Conservation (phyloP, 768 basidiomycete species). For the Xerocomus potaroensis region DNA sequence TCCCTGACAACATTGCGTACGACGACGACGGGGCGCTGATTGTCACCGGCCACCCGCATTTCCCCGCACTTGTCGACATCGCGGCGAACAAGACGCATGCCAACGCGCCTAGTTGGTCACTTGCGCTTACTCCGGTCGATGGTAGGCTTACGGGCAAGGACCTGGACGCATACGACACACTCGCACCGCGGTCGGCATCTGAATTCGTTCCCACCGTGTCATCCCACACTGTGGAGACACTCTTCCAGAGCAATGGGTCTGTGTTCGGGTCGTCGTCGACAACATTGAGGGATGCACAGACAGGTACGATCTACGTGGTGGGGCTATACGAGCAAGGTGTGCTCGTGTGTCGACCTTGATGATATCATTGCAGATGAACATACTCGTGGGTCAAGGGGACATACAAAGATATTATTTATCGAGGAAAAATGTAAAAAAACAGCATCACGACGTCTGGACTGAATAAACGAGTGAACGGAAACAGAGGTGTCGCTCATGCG, state of each 20-base stretch:
- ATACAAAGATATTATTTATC: conserved; percentile 13
- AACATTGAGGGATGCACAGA: conserved; percentile 45
- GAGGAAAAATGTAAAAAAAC: background rate
- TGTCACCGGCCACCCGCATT: conserved; percentile 65
- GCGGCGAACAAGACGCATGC: conserved; percentile 40
- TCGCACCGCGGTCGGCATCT: conserved; percentile 47
- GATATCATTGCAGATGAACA: too few relatives aligned
- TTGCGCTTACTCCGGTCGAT: conserved; percentile 34
- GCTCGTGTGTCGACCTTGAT: conserved; percentile 43
- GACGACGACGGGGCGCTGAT: conserved; percentile 45
- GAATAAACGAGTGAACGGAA: background rate
- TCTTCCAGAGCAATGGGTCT: conserved; percentile 74
- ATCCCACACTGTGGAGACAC: conserved; percentile 46
- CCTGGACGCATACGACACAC: background rate
- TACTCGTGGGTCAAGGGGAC: too few relatives aligned
- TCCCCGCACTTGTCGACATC: conserved; percentile 45
- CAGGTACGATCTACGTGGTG: conserved; percentile 47
- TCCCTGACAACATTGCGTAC: conserved; percentile 58
- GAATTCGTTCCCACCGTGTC: conserved; percentile 35
- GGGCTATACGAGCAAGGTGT: conserved; percentile 59
- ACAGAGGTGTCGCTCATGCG: conserved; percentile 18
- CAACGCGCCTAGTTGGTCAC: conserved; percentile 55
- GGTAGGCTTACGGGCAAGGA: background rate
- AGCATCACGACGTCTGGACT: background rate
- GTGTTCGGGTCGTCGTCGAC: conserved; percentile 54